phyloP scores from a whole-genome alignment of 768 basidiomycete genomes.

The Pulveroboletus sp. region DNA sequence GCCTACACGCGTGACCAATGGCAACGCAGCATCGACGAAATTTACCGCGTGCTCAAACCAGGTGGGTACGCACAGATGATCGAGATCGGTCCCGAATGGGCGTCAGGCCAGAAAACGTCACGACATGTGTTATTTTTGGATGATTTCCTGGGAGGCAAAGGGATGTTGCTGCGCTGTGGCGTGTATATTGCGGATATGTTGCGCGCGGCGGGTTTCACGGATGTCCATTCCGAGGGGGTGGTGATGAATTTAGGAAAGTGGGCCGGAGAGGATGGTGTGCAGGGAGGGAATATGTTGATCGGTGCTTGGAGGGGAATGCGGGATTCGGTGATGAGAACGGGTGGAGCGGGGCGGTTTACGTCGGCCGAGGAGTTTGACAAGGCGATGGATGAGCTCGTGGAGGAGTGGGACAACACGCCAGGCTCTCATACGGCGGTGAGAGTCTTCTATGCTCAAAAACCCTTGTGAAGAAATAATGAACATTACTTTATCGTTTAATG shows the following conservation, averaged over 20 bases:
- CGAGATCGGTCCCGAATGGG: conserved; percentile 22
- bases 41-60: conserved; percentile 30
- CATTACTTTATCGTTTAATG: not conserved
- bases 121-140: conserved; percentile 8
- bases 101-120: conserved; percentile 12
- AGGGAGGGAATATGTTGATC: conserved; percentile 13
- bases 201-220: conserved; percentile 15
- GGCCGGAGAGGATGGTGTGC: conserved; percentile 22
- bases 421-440: conserved; percentile 11
- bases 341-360: conserved; percentile 11
- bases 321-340: conserved; percentile 18
- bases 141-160: conserved; percentile 6
- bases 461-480: not conserved
- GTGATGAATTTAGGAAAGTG: conserved; percentile 21
- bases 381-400: conserved; percentile 11
- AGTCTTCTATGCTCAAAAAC: conserved; percentile 15
- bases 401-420: conserved; percentile 25
- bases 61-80: conserved; percentile 34
- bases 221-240: conserved; percentile 17
- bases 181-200: conserved; percentile 20
- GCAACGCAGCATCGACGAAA: conserved; percentile 22
- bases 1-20: conserved; percentile 31
- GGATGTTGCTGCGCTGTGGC: conserved; percentile 8
- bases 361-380: conserved; percentile 20
- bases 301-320: conserved; percentile 25